phyloP scores from a whole-genome alignment of 164 flowering plant genomes.

The Dillenia suffruticosa region DNA sequence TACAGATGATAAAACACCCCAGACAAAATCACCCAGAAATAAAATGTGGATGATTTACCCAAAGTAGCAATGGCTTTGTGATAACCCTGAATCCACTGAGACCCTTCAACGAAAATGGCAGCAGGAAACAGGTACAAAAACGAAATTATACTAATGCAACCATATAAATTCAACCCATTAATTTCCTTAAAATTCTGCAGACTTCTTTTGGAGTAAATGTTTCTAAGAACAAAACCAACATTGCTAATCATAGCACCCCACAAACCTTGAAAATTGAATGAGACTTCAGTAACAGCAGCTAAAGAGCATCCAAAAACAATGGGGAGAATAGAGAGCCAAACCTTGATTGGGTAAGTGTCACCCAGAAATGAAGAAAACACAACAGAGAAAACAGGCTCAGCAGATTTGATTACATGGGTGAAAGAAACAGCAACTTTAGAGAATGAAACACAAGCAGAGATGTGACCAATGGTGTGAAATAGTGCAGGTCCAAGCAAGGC shows the following conservation, averaged over 20 bases:
- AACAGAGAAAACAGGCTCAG: conserved; percentile 86
- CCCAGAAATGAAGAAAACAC: conserved; percentile 75
- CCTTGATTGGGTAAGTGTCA: conserved; percentile 58
- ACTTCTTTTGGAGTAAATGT: conserved; percentile 77
- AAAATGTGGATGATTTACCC: conserved; percentile 61
- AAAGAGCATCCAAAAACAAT: conserved; percentile 83
- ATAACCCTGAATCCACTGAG: conserved; percentile 83
- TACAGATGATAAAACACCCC: conserved; percentile 89
- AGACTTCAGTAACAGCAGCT: conserved; percentile 83
- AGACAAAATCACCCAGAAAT: conserved; percentile 68
- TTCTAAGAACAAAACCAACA: conserved; percentile 84
- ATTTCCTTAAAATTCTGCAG: conserved; percentile 77
- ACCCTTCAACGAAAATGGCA: conserved; percentile 76
- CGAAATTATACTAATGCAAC: conserved; percentile 74
- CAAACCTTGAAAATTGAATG: conserved; percentile 72
- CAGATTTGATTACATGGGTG: conserved; percentile 88
- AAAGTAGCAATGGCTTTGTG: conserved; percentile 46
- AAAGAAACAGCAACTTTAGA: conserved; percentile 96
- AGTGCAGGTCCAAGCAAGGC: conserved; percentile 87
- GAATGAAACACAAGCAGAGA: conserved; percentile 86
- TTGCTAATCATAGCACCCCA: conserved; percentile 90
- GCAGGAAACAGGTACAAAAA: conserved; percentile 70
- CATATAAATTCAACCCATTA: conserved; percentile 81
- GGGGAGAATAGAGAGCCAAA: conserved; percentile 84
- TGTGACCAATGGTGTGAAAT: conserved; percentile 88